Evolutionary conservation across 139 green algal genomes (phyloP), one percentile per base, ranked within the genome.

Genomic region (Auxenochlorella protothecoides): DNA sequence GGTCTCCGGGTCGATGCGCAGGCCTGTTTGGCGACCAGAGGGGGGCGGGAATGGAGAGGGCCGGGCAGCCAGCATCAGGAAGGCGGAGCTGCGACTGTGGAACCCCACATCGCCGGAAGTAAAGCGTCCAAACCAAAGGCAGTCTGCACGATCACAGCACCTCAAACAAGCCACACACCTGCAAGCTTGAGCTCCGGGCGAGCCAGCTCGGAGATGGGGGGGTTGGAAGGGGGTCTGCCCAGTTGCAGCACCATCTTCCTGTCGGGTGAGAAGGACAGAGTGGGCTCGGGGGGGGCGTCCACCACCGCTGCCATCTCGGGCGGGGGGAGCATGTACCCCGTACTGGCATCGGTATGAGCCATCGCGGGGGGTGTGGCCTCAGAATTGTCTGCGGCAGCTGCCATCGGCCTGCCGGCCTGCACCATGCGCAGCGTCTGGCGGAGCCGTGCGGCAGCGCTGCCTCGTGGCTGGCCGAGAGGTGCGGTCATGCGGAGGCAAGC

Each of bases 171-270:
- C 4, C 16, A 15, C 3, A 52, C 62, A 88, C 89, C 90, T 71
- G 84, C 94, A 59, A 99, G 87, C 80, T 97, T 97, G 13, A 97
- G 83, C 79, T 99, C 95, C 5, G 90, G 86, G 9, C 90, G 74
- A 1, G 89, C 84, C 68, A 99, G 87, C 67, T 99, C 93, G 44
- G 76, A 80, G 61, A 99, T 88, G 53, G 93, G 89, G 5, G 94
- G 91, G 59, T 94, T 79, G 3, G 85, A 72, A 4, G 90, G 84
- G 6, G 93, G 92, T 7, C 88, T 77, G 51, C 79, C 73, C 55
- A 97, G 70, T 72, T 96, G 88, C 66, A 99, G 81, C 69, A 99
- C 82, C 78, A 87, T 72, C 27, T 79, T 86, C 2, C 93, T 72
- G 71, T 94, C 79, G n/a, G 95, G 95, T 5, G 88, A 96, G 77